Evolutionary conservation across 2,329 filamentous ascomycete genomes (phyloP).

Genomic region (Coniochaeta ligniaria): DNA sequence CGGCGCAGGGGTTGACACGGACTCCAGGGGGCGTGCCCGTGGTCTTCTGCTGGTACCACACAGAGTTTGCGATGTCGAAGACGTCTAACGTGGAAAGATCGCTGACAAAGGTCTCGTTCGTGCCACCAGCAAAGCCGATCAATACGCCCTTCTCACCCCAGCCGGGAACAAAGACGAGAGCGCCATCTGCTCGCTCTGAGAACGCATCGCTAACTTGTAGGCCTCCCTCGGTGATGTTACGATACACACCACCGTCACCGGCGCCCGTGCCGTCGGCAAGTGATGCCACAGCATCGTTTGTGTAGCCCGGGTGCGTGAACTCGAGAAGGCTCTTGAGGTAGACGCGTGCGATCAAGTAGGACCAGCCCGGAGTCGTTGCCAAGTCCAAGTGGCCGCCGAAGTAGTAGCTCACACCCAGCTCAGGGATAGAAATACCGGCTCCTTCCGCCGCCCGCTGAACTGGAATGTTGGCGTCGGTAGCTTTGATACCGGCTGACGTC

Average conservation of each 20-base stretch:
- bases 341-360: conserved; percentile 52
- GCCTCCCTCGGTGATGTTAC: conserved; percentile 68
- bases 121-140: conserved; percentile 66
- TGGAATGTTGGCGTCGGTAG: conserved; percentile 43
- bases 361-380: conserved; percentile 55
- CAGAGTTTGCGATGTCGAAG: conserved; percentile 65
- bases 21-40: conserved; percentile 54
- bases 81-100: conserved; percentile 53
- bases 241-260: conserved; percentile 54
- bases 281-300: conserved; percentile 54
- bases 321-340: conserved; percentile 71
- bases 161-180: conserved; percentile 66
- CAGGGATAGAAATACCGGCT: conserved; percentile 62
- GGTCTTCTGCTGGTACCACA: conserved; percentile 69
- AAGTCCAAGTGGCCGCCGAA: conserved; percentile 70
- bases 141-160: conserved; percentile 66
- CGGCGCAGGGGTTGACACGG: conserved; percentile 66
- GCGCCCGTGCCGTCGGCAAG: conserved; percentile 48
- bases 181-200: conserved; percentile 66
- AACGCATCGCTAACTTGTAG: conserved; percentile 61
- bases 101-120: conserved; percentile 58
- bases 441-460: conserved; percentile 69
- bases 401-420: conserved; percentile 66
- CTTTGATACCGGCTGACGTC: conserved; percentile 57
- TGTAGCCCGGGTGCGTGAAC: conserved; percentile 65